Evolutionary conservation across 2,329 filamentous ascomycete genomes (phyloP).

Genomic region (Rhinocladiella mackenziei): DNA sequence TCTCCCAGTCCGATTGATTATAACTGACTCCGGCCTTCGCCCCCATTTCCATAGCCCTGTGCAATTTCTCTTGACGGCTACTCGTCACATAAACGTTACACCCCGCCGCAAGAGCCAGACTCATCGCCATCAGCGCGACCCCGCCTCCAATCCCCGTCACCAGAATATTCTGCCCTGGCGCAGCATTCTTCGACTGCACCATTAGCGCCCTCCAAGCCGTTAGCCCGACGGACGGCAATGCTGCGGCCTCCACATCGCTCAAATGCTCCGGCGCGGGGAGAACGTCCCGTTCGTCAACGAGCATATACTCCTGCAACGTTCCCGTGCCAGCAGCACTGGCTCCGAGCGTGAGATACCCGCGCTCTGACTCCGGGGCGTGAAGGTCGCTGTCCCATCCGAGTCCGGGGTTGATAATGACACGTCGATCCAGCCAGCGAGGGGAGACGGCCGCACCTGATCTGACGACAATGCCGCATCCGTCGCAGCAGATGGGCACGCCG

Average conservation of each 20-base stretch:
- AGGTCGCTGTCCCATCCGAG: constrained; percentile 70
- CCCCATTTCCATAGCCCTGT: constrained; percentile 65
- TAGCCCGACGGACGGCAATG: constrained; percentile 76
- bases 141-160: constrained; percentile 91
- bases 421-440: constrained; percentile 59
- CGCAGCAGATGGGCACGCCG: constrained; percentile 70
- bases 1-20: constrained; percentile 74
- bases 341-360: constrained; percentile 62
- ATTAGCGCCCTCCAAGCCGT: constrained; percentile 86
- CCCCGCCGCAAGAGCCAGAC: constrained; percentile 72
- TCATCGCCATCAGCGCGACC: constrained; percentile 75
- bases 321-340: constrained; percentile 63
- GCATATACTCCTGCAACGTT: constrained; percentile 69
- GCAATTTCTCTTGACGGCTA: constrained; percentile 69
- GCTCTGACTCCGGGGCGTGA: constrained; percentile 65
- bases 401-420: constrained; percentile 73
- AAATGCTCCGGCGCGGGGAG: constrained; percentile 73
- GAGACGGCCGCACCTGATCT: constrained; percentile 55
- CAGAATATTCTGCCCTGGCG: constrained; percentile 66
- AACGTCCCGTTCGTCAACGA: constrained; percentile 66
- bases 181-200: constrained; percentile 59
- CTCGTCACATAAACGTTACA: constrained; percentile 79
- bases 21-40: constrained; percentile 81
- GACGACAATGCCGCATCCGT: constrained; percentile 73
- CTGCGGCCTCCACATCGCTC: constrained; percentile 69